Base-by-base conservation (phyloP, 495 filamentous ascomycete species). In the Xylaria sp. region DNA sequence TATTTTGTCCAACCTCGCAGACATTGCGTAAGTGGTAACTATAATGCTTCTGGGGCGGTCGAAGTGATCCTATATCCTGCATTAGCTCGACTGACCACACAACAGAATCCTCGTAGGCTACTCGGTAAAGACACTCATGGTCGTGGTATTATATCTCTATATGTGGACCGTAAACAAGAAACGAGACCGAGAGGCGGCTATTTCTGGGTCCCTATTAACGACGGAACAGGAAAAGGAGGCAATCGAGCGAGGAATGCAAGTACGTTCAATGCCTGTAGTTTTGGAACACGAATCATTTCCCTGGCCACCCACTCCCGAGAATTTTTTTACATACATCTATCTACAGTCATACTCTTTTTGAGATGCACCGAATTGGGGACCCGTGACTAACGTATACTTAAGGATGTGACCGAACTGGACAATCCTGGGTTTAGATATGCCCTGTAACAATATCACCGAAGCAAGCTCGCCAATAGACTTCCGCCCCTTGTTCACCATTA, bases 391-490 rank as follows among this genome's bases (percentile, higher is more conserved):
- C 61, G 7, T 15, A 5, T 41, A 26, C 3, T n/a, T 1, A 17
- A 71, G 77, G 86, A 88, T 69, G 78, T 85, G 79, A 88, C 86
- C 0, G 86, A 89, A 74, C 74, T 89, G 19, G 86, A 88, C 31
- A 89, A 89, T 57, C 85, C 83, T 72, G 83, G 79, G 1, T 89
- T 89, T 72, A 76, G 86, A 75, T 88, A 88, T 70, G 83, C 84
- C 5, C 66, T 88, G 58, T 87, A 76, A 52, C 17, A 19, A 43
- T 17, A 14, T 41, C 57, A 12, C 9, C 7, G 26, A 24, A 55
- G 14, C 26, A 31, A 7, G 52, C 26, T 55, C 5, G 0, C 31
- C 26, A 55, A 55, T 55, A 59, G n/a, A 59, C 19, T 40, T 6
- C 2, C 1, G n/a, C 31, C 31, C 29, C 5, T 8, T 5, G n/a